Evolutionary conservation across 2,329 filamentous ascomycete species (phyloP).

Genomic region (Ophiostoma angusticollis): DNA sequence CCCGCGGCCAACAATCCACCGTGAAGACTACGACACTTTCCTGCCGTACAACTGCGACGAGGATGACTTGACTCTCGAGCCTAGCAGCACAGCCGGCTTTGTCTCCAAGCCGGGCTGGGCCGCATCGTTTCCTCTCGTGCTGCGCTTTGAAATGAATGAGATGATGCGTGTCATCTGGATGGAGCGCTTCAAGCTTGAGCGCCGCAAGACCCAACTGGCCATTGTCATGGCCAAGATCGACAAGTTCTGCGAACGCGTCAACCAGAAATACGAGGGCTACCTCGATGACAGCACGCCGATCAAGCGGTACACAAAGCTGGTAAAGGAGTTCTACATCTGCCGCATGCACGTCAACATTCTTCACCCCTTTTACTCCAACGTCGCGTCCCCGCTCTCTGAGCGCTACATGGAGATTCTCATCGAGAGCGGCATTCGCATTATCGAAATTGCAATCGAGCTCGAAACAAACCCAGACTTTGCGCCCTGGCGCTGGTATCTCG

Average conservation of each 20-base stretch:
- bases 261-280: slow-evolving; percentile 51
- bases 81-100: slow-evolving; percentile 30
- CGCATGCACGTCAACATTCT: slow-evolving; percentile 54
- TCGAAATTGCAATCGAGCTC: slow-evolving; percentile 34
- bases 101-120: slow-evolving; percentile 40
- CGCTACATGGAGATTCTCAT: slow-evolving; percentile 52
- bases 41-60: slow-evolving; percentile 62
- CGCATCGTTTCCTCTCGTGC: slow-evolving; percentile 51
- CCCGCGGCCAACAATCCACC: slow-evolving; percentile 56
- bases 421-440: slow-evolving; percentile 41
- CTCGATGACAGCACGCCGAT: slow-evolving; percentile 46
- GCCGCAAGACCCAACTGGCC: slow-evolving; percentile 47
- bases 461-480: slow-evolving; percentile 33
- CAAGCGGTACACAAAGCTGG: slow-evolving; percentile 49
- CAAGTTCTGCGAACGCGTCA: slow-evolving; percentile 50
- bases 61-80: slow-evolving; percentile 38
- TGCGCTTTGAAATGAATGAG: slow-evolving; percentile 61
- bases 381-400: slow-evolving; percentile 39
- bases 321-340: slow-evolving; percentile 51
- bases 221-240: slow-evolving; percentile 56
- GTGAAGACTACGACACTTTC: slow-evolving; percentile 62
- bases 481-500: slow-evolving; percentile 57
- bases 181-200: slow-evolving; percentile 54
- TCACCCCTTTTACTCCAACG: slow-evolving; percentile 49
- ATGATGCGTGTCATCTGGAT: slow-evolving; percentile 58